Percentiles rank a stretch among this genome's conserved stretches.
Conservation (phyloP, 2,329 filamentous ascomycete species). For the Penicillium sp. region DNA sequence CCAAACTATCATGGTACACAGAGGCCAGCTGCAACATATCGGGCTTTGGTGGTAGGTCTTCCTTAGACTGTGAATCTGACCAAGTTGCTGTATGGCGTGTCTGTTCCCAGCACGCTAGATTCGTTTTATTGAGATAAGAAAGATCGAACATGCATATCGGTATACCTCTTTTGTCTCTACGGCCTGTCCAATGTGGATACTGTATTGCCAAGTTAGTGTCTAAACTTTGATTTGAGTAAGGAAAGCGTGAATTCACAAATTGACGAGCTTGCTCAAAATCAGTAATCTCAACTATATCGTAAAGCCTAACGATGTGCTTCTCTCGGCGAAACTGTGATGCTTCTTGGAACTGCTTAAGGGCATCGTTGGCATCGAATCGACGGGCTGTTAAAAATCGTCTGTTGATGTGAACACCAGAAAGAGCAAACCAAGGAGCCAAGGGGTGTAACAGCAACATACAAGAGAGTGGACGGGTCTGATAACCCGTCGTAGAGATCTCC, state of each 20-base stretch:
- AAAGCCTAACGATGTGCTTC: constrained; percentile 14
- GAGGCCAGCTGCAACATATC: constrained; percentile 24
- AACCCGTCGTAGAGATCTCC: constrained; percentile 17
- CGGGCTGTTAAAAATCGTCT: constrained; percentile 23
- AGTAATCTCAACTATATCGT: constrained; percentile 15
- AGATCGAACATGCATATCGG: constrained; percentile 24
- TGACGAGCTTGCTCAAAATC: constrained; percentile 21
- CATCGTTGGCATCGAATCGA: constrained; percentile 8
- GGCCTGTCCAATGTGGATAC: constrained; percentile 31
- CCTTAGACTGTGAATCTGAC: neutral
- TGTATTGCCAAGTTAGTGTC: constrained; percentile 2
- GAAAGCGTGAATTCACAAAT: constrained; percentile 11
- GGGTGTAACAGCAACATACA: constrained; percentile 2
- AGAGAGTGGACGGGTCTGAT: constrained; percentile 17
- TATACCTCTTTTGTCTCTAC: constrained; percentile 19
- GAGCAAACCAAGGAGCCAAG: neutral
- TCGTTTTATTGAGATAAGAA: constrained; percentile 7
- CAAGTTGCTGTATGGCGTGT: constrained; percentile 4
- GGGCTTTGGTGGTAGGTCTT: neutral
- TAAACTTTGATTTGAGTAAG: neutral
- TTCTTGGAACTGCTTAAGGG: constrained; percentile 18
- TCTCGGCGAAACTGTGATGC: constrained; percentile 14
- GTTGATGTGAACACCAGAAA: neutral
- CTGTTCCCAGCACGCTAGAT: constrained; percentile 17
- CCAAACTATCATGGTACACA: constrained; percentile 18